Conservation (phyloP, 2,329 filamentous ascomycete species). For the Aspergillus niger region DNA sequence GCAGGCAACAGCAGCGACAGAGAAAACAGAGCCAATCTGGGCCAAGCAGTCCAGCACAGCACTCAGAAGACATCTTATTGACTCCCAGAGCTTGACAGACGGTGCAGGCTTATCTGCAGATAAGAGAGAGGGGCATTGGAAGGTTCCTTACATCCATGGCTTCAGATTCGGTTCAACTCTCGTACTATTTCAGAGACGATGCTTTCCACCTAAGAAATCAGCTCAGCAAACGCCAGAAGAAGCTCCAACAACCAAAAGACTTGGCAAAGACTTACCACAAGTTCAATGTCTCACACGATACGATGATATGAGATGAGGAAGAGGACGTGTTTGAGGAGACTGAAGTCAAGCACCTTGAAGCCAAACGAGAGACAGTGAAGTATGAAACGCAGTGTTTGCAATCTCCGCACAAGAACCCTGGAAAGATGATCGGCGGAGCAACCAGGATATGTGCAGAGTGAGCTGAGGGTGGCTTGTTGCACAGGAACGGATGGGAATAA, state of each 20-base stretch:
- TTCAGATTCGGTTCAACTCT: neutral
- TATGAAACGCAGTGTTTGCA: neutral
- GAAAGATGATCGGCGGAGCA: neutral
- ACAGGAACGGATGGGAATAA: conserved; percentile 3
- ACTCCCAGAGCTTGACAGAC: neutral
- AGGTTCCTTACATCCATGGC: conserved; percentile 17
- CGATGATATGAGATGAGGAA: neutral
- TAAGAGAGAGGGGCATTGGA: neutral
- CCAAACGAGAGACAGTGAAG: neutral
- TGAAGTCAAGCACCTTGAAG: neutral
- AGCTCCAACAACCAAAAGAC: neutral
- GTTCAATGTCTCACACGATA: neutral
- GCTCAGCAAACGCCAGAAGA: neutral
- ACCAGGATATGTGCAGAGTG: neutral
- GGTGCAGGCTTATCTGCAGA: neutral
- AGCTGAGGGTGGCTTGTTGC: neutral
- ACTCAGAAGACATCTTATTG: neutral
- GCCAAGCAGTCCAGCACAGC: neutral
- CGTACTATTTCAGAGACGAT: neutral
- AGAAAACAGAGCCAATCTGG: neutral
- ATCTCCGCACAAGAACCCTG: neutral
- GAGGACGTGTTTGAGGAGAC: neutral
- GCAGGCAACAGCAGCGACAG: neutral
- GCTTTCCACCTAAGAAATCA: neutral
- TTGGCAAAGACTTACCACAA: neutral